Evolutionary conservation across 306 rosid species (phyloP).

Genomic region (Medicago arabica): DNA sequence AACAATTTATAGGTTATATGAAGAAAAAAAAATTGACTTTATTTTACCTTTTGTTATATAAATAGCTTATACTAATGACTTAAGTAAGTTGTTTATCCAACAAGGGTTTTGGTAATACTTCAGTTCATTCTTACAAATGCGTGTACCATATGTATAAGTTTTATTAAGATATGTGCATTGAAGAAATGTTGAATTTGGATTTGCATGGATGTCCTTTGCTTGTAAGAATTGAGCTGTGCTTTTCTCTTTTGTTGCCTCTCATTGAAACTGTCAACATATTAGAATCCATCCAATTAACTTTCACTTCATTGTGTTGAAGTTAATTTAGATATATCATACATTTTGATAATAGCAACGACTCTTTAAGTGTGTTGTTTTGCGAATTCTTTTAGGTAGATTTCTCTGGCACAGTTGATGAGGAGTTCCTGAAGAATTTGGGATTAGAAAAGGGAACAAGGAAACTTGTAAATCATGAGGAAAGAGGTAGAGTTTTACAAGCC

Average conservation of each 20-base stretch:
- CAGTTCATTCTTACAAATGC: background rate
- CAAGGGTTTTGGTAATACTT: background rate
- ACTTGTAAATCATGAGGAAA: conserved; percentile 89
- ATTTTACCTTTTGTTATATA: background rate
- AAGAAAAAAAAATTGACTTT: background rate
- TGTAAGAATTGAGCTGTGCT: conserved; percentile 1
- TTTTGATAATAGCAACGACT: conserved; percentile 15
- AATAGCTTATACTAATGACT: background rate
- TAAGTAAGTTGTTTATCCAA: background rate
- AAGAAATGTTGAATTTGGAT: conserved; percentile 28
- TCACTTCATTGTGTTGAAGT: background rate
- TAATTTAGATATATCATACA: background rate
- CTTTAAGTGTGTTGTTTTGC: conserved; percentile 14
- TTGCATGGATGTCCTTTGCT: conserved; percentile 3
- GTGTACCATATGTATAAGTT: background rate
- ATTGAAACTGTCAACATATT: conserved; percentile 1
- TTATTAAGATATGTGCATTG: background rate
- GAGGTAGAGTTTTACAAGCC: conserved; percentile 89
- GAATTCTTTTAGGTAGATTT: conserved; percentile 74
- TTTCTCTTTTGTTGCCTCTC: background rate
- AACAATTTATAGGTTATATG: background rate
- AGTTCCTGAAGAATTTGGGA: conserved; percentile 73
- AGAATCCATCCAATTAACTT: background rate
- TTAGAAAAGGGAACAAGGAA: conserved; percentile 91
- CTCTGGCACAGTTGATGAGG: conserved; percentile 83